These are phyloP conservation scores for Melaleuca alternifolia DNA, from an alignment of 345 rosid species.

Conservation along the genomic window DNA sequence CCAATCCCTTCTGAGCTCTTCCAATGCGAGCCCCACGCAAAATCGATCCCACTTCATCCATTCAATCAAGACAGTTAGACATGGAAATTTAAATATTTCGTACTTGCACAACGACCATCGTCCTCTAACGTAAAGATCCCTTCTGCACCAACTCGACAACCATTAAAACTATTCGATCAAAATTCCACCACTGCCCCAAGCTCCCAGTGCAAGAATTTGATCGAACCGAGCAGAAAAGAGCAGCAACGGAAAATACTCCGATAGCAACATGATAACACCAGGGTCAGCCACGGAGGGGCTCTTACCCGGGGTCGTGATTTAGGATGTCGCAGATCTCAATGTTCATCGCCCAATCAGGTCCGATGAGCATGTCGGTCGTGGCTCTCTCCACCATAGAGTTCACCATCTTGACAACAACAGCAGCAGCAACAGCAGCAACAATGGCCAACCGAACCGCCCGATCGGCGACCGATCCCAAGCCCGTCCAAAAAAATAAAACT, in stretches of 20 bases:
- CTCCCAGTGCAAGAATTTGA: neutral
- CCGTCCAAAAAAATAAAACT: neutral
- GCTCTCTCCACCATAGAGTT: slow-evolving; percentile 97
- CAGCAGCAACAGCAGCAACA: neutral
- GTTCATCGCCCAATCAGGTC: slow-evolving; percentile 99
- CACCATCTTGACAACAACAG: slow-evolving; percentile 50
- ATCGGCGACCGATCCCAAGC: neutral
- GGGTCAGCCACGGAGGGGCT: neutral
- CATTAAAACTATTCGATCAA: neutral
- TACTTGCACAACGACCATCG: neutral
- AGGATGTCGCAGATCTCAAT: slow-evolving; percentile 99
- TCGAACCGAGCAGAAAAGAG: neutral
- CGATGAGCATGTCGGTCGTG: slow-evolving; percentile 97
- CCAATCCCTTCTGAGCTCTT: neutral
- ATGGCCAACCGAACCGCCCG: neutral
- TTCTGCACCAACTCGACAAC: neutral
- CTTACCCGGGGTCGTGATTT: slow-evolving; percentile 87
- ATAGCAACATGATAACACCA: too few species aligned
- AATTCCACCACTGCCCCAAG: neutral
- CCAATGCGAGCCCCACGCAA: neutral
- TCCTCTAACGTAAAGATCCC: neutral
- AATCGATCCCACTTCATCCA: neutral
- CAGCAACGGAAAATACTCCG: neutral
- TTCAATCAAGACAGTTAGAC: neutral
- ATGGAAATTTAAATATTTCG: neutral